Evolutionary conservation across 805 yeast genomes (phyloP), one percentile per base, ranked within the genome.

Genomic region (Candida schatavii): DNA sequence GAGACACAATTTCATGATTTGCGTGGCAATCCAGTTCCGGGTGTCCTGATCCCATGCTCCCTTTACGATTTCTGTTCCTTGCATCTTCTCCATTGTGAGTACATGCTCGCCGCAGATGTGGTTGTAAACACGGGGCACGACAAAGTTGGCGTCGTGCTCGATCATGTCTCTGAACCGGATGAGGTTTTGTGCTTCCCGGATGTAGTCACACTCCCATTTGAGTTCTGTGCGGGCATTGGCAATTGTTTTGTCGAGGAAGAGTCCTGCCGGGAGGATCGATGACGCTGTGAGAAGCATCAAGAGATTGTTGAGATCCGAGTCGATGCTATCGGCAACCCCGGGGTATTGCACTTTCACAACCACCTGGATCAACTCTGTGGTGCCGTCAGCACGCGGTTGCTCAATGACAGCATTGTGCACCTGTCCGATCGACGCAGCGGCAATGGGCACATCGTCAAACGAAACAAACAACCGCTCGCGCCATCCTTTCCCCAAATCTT

Each of bases 341-440:
- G 99, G 99, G 55, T 93, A 93, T 63, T 93, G 99, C 5, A 91
- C 90, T 59, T 93, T 93, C 9, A 91, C 95, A 9, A 95, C 99
- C 17, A 90, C 97, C 29, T 79, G 78, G 19, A 80, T 80, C 30
- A 81, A 77, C 42, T 77, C 81, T 4, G 22, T 22, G 18, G 15
- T 31, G 18, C 19, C 35, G n/a, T n/a, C n/a, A n/a, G n/a, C n/a
- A n/a, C n/a, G n/a, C n/a, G n/a, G n/a, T 5, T 15, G 20, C 37
- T 70, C 75, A 13, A 88, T 70, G 17, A 77, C 80, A 1, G 96
- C 99, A 28, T 72, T 75, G 62, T 93, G 99, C 5, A 93, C 98
- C 64, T 93, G 98, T 2, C 98, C 97, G 49, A 93, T 93, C 4
- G 97, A 88, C 0, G 99, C 66, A 2, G 99, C 97, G 0, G 98